Base-by-base conservation (phyloP, 2,329 filamentous ascomycete species). In the Paecilomyces sp. region DNA sequence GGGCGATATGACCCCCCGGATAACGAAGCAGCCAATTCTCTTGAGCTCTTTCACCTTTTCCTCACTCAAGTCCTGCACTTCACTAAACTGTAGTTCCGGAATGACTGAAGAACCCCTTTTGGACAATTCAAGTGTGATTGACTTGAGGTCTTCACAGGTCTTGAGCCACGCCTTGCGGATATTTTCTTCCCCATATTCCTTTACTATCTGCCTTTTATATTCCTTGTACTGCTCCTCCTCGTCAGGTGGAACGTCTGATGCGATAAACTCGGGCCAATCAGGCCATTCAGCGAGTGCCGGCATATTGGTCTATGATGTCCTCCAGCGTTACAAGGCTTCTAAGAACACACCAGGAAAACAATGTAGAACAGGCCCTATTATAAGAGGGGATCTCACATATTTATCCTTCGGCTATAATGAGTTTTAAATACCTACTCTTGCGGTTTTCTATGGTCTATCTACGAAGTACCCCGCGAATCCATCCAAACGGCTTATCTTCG, bases 21-120 rank as follows among this genome's bases (percentile, higher is more conserved):
- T 61, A n/a, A 66, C 60, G 25, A 66, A 61, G 33, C 63, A 65
- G 18, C 64, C 64, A 18, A 64, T 58, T 25, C 65, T 57, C 18
- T 65, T 60, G 22, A 61, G 62, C 3, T 31, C 4, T 55, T 61
- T 33, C 47, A 54, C 58, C 24, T 54, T 55, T 58, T 55, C 63
- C 28, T 56, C 61, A n/a, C 47, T 57, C 8, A 58, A 55, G 2
- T 33, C 52, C 8, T 57, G 56, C 1, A 77, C 54, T 6, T 73
- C 63, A 0, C 67, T 61, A 11, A 68, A 70, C 12, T 68, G 60
- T 13, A 76, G 64, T 30, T 68, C 66, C 2, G 75, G 74, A 33
- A 79, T 75, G 2, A 70, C 66, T 22, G 41, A n/a, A 2, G n/a
- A 47, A 1, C 41, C 41, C 7, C n/a, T 47, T 15, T 47, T 5